phyloP scores from a whole-genome alignment of 2,329 filamentous ascomycete species.

The Capronia epimyces region DNA sequence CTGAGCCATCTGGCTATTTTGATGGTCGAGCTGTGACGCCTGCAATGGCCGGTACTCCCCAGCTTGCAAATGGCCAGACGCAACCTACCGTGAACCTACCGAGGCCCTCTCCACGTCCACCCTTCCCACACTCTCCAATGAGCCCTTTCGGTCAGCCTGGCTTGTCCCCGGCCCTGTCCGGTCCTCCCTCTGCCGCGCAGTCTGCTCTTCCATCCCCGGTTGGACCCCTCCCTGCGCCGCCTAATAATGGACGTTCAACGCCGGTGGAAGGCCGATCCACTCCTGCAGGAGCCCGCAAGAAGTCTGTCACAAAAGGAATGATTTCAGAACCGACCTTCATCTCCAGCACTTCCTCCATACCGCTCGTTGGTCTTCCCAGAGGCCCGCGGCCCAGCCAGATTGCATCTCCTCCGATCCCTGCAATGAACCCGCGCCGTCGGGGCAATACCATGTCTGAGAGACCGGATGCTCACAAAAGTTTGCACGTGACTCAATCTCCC shows the following conservation, averaged over 20 bases:
- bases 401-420: constrained; percentile 49
- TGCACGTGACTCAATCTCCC: constrained; percentile 15
- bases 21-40: constrained; percentile 33
- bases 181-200: constrained; percentile 11
- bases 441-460: constrained; percentile 44
- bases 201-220: constrained; percentile 40
- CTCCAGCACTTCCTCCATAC: constrained; percentile 53
- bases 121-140: constrained; percentile 29
- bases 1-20: constrained; percentile 23
- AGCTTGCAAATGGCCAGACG: constrained; percentile 9
- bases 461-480: constrained; percentile 11
- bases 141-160: constrained; percentile 29
- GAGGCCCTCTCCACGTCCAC: constrained; percentile 23
- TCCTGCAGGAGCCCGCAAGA: constrained; percentile 44
- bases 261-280: constrained; percentile 28
- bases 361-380: constrained; percentile 53
- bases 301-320: constrained; percentile 54
- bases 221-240: constrained; percentile 42
- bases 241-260: constrained; percentile 40
- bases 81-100: constrained; percentile 6
- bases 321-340: constrained; percentile 57
- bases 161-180: constrained; percentile 14
- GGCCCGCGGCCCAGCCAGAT: constrained; percentile 29
- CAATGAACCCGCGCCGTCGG: constrained; percentile 56
- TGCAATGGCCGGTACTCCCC: constrained; percentile 20